phyloP scores from a whole-genome alignment of 805 yeast genomes.

The Saccharomycopsis sp. region DNA sequence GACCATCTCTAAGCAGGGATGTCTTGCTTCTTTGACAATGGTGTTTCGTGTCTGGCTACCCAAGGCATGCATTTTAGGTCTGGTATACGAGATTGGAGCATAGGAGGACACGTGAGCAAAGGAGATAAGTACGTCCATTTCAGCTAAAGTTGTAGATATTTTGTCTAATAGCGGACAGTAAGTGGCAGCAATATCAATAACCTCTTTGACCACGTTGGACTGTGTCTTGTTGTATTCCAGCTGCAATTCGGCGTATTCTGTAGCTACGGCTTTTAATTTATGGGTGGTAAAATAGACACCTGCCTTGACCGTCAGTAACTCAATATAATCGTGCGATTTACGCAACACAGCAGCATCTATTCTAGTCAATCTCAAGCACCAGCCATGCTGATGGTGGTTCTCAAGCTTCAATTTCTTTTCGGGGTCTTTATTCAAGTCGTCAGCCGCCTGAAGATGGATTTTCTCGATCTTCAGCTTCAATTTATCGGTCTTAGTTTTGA shows the following conservation, averaged over 20 bases:
- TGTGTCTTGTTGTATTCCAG: conserved; percentile 71
- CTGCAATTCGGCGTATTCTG: conserved; percentile 51
- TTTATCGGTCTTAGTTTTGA: conserved; percentile 51
- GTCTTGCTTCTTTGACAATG: conserved; percentile 70
- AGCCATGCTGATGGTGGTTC: conserved; percentile 80
- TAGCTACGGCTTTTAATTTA: conserved; percentile 52
- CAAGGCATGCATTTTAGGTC: conserved; percentile 62
- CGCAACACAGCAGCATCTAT: conserved; percentile 80
- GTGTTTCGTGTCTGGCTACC: conserved; percentile 41
- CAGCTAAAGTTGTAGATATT: conserved; percentile 56
- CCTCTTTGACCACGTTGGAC: conserved; percentile 71
- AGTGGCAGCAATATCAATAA: conserved; percentile 72
- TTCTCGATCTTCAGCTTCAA: conserved; percentile 48
- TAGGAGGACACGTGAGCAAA: conserved; percentile 80
- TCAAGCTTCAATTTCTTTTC: conserved; percentile 89
- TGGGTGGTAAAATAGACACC: conserved; percentile 88
- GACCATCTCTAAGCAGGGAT: conserved; percentile 90
- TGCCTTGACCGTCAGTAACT: conserved; percentile 87
- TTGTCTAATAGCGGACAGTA: conserved; percentile 74
- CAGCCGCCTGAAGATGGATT: conserved; percentile 60
- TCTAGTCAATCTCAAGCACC: conserved; percentile 92
- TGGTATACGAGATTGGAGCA: conserved; percentile 76
- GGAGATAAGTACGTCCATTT: conserved; percentile 74
- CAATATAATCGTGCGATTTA: conserved; percentile 50
- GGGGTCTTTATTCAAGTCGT: conserved; percentile 71